A percentile compares a stretch with the other conserved stretches of the same genome.
Evolutionary conservation across 2,329 filamentous ascomycete species (phyloP).

Genomic region (Fusarium sp.): DNA sequence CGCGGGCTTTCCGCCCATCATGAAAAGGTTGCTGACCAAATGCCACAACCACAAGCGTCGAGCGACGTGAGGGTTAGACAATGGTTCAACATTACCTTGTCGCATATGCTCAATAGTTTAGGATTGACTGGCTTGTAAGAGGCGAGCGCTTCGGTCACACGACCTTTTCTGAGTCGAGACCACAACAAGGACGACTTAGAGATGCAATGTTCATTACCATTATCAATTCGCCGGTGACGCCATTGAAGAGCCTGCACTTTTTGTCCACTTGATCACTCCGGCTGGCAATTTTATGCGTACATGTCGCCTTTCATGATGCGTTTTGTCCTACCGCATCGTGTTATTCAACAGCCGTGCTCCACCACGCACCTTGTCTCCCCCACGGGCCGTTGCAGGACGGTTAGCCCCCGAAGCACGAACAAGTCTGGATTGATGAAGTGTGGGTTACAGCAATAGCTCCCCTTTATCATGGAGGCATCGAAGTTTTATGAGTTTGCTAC

Average conservation of each 20-base stretch:
- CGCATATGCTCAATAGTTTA: not conserved
- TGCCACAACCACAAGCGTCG: not conserved
- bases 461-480: not conserved
- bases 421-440: not conserved
- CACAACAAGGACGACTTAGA: not conserved
- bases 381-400: slow-evolving; percentile 4
- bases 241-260: slow-evolving; percentile 11
- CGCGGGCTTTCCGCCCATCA: slow-evolving; percentile 1
- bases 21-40: slow-evolving; percentile 6
- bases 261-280: not conserved
- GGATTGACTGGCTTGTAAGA: not conserved
- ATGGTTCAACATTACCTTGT: not conserved
- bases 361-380: slow-evolving; percentile 1
- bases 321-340: not conserved
- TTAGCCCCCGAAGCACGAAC: not conserved
- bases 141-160: not conserved
- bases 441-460: not conserved
- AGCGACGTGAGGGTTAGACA: not conserved
- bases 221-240: not conserved
- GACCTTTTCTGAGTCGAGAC: not conserved
- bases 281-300: not conserved
- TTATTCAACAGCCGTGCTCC: slow-evolving; percentile 7
- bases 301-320: not conserved
- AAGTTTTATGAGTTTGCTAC: not conserved
- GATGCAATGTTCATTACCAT: not conserved